A percentile compares a stretch with the other conserved stretches of the same genome.
Conservation (phyloP, 257 asterid genomes). For the Leptodermis oblonga region DNA sequence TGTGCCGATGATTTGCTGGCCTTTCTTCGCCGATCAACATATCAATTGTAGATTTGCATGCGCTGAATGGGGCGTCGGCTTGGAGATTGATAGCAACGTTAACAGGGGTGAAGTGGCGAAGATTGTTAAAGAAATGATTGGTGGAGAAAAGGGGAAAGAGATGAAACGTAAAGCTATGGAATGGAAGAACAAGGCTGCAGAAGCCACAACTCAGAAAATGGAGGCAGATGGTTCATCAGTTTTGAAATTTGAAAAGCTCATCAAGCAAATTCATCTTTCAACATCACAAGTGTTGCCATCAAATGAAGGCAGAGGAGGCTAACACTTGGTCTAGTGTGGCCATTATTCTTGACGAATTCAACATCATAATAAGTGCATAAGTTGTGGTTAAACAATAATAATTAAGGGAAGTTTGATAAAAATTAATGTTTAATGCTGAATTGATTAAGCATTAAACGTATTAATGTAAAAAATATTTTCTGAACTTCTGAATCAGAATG, state of each 20-base stretch:
- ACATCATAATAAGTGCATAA: background rate
- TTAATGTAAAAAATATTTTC: too few relatives aligned
- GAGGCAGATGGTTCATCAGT: conserved; percentile 36
- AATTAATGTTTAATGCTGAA: too few relatives aligned
- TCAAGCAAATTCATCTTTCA: background rate
- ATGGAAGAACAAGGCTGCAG: conserved; percentile 25
- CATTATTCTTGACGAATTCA: too few relatives aligned
- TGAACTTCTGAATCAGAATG: too few relatives aligned
- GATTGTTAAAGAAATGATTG: conserved; percentile 29
- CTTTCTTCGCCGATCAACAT: conserved; percentile 46
- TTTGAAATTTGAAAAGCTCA: conserved; percentile 20
- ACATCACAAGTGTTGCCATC: too few relatives aligned
- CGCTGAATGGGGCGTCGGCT: conserved; percentile 32
- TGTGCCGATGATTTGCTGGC: conserved; percentile 47
- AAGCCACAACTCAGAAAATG: conserved; percentile 11
- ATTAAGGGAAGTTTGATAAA: too few relatives aligned
- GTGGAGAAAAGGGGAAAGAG: conserved; percentile 31
- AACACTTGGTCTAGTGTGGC: too few relatives aligned
- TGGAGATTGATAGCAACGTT: conserved; percentile 21
- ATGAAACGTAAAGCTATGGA: conserved; percentile 30
- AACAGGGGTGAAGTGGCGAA: conserved; percentile 27
- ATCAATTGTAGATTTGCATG: conserved; percentile 32
- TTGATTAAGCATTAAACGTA: too few relatives aligned
- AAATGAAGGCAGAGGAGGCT: too few relatives aligned
- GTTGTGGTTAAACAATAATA: background rate